Evolutionary conservation across 2,329 filamentous ascomycete genomes (phyloP), one percentile per base, ranked within the genome.

Genomic region (Diaporthe sp.): DNA sequence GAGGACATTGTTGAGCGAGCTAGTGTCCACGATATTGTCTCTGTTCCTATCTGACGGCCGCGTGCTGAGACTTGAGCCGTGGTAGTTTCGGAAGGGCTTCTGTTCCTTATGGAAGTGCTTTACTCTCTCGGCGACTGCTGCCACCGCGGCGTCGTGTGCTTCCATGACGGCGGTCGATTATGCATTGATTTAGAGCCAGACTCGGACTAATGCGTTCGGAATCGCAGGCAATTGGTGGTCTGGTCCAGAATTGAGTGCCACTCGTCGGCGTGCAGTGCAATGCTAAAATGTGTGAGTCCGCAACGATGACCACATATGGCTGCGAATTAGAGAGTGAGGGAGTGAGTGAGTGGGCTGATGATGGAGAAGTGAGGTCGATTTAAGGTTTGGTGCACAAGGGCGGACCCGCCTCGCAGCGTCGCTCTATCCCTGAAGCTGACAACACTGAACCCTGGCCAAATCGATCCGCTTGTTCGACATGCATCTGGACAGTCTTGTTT

Each of bases 51-150:
- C 84, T 10, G 87, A 87, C 37, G 88, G 88, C 10, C 94, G 91
- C 51, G 94, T 95, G 83, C 91, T 94, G 85, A 94, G 95, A 37
- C 94, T 95, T 0, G 92, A 92, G 76, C 94, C 94, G 84, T 95
- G 94, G 79, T 92, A 94, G 81, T 95, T 92, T n/a, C 93, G 89
- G 83, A 94, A 95, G 3, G 92, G 90, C 80, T 86, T 82, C 75
- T 85, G 82, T 10, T 79, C 81, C 3, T 82, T 80, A 71, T 87
- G 81, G 78, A 90, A 90, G 6, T 85, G 80, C 75, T 82, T 82
- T 44, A 90, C 84, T 31, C 85, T 83, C 44, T 82, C 80, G 0
- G 88, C 84, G 63, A 90, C 85, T 72, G 81, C 79, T 25, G 81
- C 77, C n/a, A 90, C 87, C 12, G 85, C 83, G 3, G 81, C 79